Percentiles rank a stretch among this genome's conserved stretches.
Evolutionary conservation across 1,284 basidiomycete genomes (phyloP).

Genomic region (Tremellales sp.): DNA sequence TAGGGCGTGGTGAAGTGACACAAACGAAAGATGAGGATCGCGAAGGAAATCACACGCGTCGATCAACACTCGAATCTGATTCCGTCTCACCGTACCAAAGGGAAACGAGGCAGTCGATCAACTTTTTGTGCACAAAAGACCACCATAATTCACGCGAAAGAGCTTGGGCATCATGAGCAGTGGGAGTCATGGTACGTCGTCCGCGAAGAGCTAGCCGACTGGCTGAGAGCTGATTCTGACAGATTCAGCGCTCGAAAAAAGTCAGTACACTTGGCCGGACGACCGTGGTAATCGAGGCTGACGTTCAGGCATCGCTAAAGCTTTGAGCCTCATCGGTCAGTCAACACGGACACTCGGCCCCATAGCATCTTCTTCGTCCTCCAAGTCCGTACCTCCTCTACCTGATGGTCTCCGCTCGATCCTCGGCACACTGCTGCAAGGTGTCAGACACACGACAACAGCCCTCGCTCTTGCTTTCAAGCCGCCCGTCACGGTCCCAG

Average conservation of each 20-base stretch:
- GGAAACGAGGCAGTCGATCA: background rate
- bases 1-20: too few relatives aligned
- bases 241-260: background rate
- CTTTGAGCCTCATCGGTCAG: background rate
- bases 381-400: background rate
- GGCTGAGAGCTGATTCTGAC: background rate
- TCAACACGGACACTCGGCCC: background rate
- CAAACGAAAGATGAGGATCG: background rate
- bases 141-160: too few relatives aligned
- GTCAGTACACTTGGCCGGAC: background rate
- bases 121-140: background rate
- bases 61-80: background rate
- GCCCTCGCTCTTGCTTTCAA: slow-evolving; percentile 38
- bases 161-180: too few relatives aligned
- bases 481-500: slow-evolving; percentile 34
- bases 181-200: too few relatives aligned
- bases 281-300: background rate
- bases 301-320: background rate
- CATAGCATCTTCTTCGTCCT: background rate
- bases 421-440: slow-evolving; percentile 18
- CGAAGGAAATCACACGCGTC: background rate
- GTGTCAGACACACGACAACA: slow-evolving; percentile 27
- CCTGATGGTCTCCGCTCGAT: slow-evolving; percentile 24
- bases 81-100: background rate
- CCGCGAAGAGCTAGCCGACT: too few relatives aligned